Evolutionary conservation across 805 yeast species (phyloP).

Genomic region (Scheffersomyces lignosus): DNA sequence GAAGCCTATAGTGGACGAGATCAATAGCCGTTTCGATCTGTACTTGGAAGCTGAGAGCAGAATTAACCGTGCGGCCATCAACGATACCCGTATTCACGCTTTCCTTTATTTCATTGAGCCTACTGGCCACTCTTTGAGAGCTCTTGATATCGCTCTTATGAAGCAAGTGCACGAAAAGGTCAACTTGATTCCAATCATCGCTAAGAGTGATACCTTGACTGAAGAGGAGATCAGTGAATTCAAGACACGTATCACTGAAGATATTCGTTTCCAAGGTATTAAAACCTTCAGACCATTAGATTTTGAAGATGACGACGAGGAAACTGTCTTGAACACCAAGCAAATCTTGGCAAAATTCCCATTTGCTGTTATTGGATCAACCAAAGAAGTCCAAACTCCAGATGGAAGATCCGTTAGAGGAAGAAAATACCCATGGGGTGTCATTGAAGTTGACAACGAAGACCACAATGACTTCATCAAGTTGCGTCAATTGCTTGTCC

Average conservation of each 20-base stretch:
- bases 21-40: conserved; percentile 80
- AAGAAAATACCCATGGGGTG: conserved; percentile 96
- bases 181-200: conserved; percentile 90
- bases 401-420: conserved; percentile 88
- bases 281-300: conserved; percentile 71
- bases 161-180: conserved; percentile 85
- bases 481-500: conserved; percentile 82
- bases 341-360: conserved; percentile 76
- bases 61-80: conserved; percentile 66
- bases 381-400: conserved; percentile 60
- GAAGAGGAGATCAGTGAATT: conserved; percentile 79
- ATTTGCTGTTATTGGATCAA: conserved; percentile 93
- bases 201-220: conserved; percentile 90
- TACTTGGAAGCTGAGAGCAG: conserved; percentile 89
- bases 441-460: conserved; percentile 92
- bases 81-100: conserved; percentile 89
- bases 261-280: conserved; percentile 72
- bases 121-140: conserved; percentile 88
- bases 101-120: conserved; percentile 94
- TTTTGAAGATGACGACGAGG: conserved; percentile 84
- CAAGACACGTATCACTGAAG: conserved; percentile 75
- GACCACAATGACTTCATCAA: conserved; percentile 89
- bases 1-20: conserved; percentile 90
- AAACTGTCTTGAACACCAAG: conserved; percentile 62
- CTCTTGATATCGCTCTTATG: conserved; percentile 88